Conservation (phyloP, 257 asterid genomes). For the Henckelia pumila region DNA sequence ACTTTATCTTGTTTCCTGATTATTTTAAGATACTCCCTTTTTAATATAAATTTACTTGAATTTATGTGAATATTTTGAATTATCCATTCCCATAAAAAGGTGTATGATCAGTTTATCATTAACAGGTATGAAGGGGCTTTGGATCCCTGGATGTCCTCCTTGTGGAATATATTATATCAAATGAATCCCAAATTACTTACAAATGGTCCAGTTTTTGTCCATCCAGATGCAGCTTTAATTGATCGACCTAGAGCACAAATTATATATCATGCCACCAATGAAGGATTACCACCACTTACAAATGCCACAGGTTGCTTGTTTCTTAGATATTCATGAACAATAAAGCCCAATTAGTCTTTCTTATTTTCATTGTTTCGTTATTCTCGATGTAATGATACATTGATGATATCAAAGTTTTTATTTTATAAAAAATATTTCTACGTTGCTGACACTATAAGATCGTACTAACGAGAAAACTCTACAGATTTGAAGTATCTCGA, state of each 20-base stretch:
- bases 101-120: slow-evolving; percentile 22
- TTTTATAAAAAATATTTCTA: slow-evolving; percentile 17
- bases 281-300: slow-evolving; percentile 41
- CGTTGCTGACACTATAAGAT: not conserved
- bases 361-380: slow-evolving; percentile 6
- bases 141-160: slow-evolving; percentile 88
- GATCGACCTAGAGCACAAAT: slow-evolving; percentile 74
- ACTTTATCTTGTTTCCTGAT: slow-evolving; percentile 18
- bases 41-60: not conserved
- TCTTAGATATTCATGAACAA: slow-evolving; percentile 23
- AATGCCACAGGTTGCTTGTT: slow-evolving; percentile 47
- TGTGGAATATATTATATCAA: slow-evolving; percentile 68
- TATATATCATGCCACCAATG: slow-evolving; percentile 49
- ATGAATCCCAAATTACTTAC: slow-evolving; percentile 57
- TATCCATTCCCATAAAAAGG: slow-evolving; percentile 5
- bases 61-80: slow-evolving; percentile 2
- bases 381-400: slow-evolving; percentile 3
- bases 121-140: slow-evolving; percentile 92
- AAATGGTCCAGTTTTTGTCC: slow-evolving; percentile 48
- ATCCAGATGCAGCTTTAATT: slow-evolving; percentile 41
- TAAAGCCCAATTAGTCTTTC: not conserved
- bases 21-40: not conserved
- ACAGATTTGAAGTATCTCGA: slow-evolving; percentile 59
- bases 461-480: slow-evolving; percentile 3
- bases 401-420: slow-evolving; percentile 11